Base-by-base conservation (phyloP, 257 asterid genomes). In the Thymus quinquecostatus region DNA sequence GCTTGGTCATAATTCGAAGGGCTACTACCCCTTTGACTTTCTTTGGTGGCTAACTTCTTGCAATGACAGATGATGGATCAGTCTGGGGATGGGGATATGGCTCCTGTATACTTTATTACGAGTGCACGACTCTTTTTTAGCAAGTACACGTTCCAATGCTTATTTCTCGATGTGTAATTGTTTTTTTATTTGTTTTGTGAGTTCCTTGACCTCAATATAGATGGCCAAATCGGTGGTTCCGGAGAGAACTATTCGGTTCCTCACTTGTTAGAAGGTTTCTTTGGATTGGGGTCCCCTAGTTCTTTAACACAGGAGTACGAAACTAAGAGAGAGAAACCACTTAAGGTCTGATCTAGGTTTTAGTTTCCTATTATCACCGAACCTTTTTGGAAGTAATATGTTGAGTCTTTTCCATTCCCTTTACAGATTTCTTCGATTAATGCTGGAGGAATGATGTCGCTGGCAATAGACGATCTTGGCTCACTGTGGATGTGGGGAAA, bases 361-460 rank as follows among this genome's bases (percentile, higher is more conserved):
- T 69, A 55, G 41, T 63, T 70, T 30, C 44, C 47, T 28, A 57
- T 64, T 27, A 48, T 74, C 7, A 33, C 6, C 2, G 14, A 57
- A 8, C 60, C 55, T 32, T 61, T 66, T 68, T 10, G 30, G 29
- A 38, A 38, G 41, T 38, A 38, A 38, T 7, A 54, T 44, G 36
- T 50, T 38, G 66, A 0, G 12, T 43, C 47, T 44, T 59, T 21
- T 0, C 21, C 51, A n/a, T 69, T 71, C 57, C 66, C 45, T n/a
- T 77, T 70, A 70, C 82, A 93, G 98, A 83, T 91, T 68, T 78
- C 88, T 59, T 85, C 92, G 1, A 68, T 93, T 32, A 82, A 82
- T 80, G 97, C 96, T 43, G 97, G 98, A 54, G 97, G 94, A 64
- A 93, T 93, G 98, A 87, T 91, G 91, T 93, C 98, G 14, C 68